A percentile compares a stretch with the other conserved stretches of the same genome.
These are phyloP conservation scores for Funneliformis geosporum DNA, from an alignment of 192 early-diverging fungal species.

Conservation along the genomic window DNA sequence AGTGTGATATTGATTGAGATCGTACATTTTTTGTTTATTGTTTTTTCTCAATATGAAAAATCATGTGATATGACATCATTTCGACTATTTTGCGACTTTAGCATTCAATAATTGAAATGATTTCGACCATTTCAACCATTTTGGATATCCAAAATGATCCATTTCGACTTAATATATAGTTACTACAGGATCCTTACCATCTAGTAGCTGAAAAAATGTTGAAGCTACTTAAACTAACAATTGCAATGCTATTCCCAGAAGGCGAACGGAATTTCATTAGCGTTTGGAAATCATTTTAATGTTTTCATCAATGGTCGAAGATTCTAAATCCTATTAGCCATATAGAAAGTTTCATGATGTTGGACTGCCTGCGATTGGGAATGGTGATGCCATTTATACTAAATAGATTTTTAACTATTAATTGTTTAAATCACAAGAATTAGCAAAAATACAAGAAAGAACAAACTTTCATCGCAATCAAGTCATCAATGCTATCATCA, in stretches of 20 bases:
- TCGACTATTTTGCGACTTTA: too few species aligned
- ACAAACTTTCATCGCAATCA: neutral
- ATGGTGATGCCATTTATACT: constrained; percentile 2
- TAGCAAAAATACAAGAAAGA: neutral
- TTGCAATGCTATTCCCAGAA: neutral
- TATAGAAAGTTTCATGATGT: neutral
- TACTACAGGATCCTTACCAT: neutral
- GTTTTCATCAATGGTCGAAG: neutral
- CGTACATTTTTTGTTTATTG: too few species aligned
- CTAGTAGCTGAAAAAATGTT: neutral
- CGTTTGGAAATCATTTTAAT: neutral
- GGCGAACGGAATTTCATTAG: neutral
- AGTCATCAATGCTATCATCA: neutral
- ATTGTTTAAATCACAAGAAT: neutral
- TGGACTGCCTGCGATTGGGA: neutral
- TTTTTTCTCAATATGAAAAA: too few species aligned
- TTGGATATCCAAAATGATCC: too few species aligned
- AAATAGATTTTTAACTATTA: neutral
- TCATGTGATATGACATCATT: too few species aligned
- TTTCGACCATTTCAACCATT: too few species aligned
- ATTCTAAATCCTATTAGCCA: neutral
- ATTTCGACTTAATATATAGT: too few species aligned
- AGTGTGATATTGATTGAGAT: too few species aligned
- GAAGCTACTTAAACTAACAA: neutral
- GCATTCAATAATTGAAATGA: too few species aligned